A percentile compares a stretch with the other conserved stretches of the same genome.
phyloP scores from a whole-genome alignment of 2,329 filamentous ascomycete species.

The Cercospora sesami region DNA sequence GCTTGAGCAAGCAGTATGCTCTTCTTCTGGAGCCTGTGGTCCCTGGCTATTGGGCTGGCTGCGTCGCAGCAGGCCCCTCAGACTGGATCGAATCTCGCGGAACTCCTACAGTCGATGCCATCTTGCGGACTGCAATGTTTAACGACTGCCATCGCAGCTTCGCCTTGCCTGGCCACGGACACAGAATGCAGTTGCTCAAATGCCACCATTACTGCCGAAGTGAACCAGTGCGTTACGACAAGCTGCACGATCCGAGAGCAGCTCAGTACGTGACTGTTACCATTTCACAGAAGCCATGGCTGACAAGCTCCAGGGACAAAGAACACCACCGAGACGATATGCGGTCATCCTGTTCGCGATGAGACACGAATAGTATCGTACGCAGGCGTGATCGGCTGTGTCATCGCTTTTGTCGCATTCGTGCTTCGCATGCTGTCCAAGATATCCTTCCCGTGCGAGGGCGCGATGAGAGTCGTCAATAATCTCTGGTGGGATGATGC shows the following conservation, averaged over 20 bases:
- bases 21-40: constrained; percentile 2
- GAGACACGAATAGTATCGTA: constrained; percentile 19
- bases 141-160: constrained; percentile 19
- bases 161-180: constrained; percentile 24
- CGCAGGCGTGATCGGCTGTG: constrained; percentile 18
- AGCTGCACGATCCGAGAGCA: constrained; percentile 12
- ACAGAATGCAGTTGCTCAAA: constrained; percentile 19
- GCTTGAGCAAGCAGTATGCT: background rate
- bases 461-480: constrained; percentile 3
- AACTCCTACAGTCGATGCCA: constrained; percentile 14
- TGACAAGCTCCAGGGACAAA: constrained; percentile 16
- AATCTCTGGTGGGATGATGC: constrained; percentile 25
- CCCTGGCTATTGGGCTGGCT: background rate
- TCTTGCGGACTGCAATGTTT: constrained; percentile 22
- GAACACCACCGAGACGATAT: constrained; percentile 24
- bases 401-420: constrained; percentile 19
- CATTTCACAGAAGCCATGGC: background rate
- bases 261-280: constrained; percentile 4
- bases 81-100: background rate
- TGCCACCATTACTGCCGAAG: constrained; percentile 7
- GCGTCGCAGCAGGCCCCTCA: constrained; percentile 11
- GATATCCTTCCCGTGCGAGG: constrained; percentile 12
- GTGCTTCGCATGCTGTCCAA: constrained; percentile 23
- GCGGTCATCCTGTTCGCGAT: constrained; percentile 16
- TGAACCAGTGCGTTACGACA: constrained; percentile 8